phyloP scores from a whole-genome alignment of 164 flowering plant species.

The Taxillus chinensis region DNA sequence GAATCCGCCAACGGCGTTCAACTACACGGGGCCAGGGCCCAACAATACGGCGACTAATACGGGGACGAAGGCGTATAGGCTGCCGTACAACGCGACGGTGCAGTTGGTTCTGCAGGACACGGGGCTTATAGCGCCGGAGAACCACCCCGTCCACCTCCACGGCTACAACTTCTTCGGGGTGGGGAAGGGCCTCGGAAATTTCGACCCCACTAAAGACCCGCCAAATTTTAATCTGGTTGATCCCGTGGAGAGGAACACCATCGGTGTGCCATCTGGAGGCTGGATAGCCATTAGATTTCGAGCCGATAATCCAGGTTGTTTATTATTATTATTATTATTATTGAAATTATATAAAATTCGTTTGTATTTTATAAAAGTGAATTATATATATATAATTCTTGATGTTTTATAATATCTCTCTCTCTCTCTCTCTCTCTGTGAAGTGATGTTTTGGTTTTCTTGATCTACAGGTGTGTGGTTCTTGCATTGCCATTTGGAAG shows the following conservation, averaged over 20 bases:
- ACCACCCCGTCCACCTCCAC: constrained; percentile 71
- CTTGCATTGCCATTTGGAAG: constrained; percentile 41
- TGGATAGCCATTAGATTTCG: constrained; percentile 70
- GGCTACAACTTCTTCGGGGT: constrained; percentile 71
- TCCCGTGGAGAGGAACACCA: constrained; percentile 78
- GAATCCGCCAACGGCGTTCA: constrained; percentile 42
- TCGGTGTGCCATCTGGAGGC: constrained; percentile 77
- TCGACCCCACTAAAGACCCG: constrained; percentile 38
- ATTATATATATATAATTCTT: too few species aligned
- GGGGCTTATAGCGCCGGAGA: constrained; percentile 54
- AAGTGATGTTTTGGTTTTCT: neutral
- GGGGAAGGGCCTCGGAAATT: constrained; percentile 66
- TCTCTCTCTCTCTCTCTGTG: too few species aligned
- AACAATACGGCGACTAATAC: constrained; percentile 30
- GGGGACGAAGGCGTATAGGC: constrained; percentile 49
- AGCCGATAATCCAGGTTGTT: constrained; percentile 74
- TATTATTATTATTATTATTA: neutral
- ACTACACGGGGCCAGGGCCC: constrained; percentile 41
- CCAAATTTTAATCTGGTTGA: constrained; percentile 55
- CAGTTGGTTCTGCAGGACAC: constrained; percentile 67
- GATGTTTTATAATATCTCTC: too few species aligned
- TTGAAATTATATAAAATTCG: too few species aligned
- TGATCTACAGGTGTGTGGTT: neutral
- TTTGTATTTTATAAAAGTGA: too few species aligned
- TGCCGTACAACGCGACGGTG: constrained; percentile 46